These are phyloP conservation scores for Penicillium manginii DNA, from an alignment of 495 filamentous ascomycete genomes.

Conservation along the genomic window DNA sequence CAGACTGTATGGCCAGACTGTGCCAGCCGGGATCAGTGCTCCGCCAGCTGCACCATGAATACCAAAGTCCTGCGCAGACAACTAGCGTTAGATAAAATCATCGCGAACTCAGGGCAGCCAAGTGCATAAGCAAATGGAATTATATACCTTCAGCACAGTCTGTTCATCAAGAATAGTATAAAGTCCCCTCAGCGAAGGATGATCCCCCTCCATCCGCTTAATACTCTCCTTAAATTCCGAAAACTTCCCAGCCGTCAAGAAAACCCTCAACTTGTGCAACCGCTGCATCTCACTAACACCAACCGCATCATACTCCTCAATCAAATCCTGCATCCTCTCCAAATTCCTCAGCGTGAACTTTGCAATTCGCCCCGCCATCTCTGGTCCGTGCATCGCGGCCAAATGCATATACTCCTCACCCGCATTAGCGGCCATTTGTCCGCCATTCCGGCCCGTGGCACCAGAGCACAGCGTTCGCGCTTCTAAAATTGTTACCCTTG, in stretches of 20 bases:
- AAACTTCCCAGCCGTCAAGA: constrained; percentile 30
- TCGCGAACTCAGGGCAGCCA: background rate
- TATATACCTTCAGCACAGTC: constrained; percentile 22
- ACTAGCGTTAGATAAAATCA: background rate
- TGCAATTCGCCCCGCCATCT: constrained; percentile 34
- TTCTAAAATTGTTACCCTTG: constrained; percentile 55
- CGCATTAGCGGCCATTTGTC: constrained; percentile 39
- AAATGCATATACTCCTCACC: constrained; percentile 39
- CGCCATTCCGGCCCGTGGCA: constrained; percentile 68
- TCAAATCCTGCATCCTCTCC: constrained; percentile 32
- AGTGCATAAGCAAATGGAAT: background rate
- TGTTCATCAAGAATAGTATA: constrained; percentile 35
- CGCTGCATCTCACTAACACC: constrained; percentile 32
- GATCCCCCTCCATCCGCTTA: constrained; percentile 27
- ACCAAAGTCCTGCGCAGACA: constrained; percentile 31
- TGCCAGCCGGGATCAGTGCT: constrained; percentile 48
- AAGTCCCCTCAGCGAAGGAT: constrained; percentile 29
- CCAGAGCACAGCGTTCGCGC: constrained; percentile 80
- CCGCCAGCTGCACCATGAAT: constrained; percentile 51
- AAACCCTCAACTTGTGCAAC: constrained; percentile 35
- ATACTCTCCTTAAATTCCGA: constrained; percentile 30
- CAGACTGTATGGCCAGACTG: constrained; percentile 82
- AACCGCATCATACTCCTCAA: constrained; percentile 27
- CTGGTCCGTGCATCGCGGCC: constrained; percentile 21
- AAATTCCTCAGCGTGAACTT: constrained; percentile 36